A percentile compares a stretch with the other conserved stretches of the same genome.
These are phyloP conservation scores for Fusarium pseudoanthophilum DNA, from an alignment of 2,329 filamentous ascomycete species.

Conservation along the genomic window DNA sequence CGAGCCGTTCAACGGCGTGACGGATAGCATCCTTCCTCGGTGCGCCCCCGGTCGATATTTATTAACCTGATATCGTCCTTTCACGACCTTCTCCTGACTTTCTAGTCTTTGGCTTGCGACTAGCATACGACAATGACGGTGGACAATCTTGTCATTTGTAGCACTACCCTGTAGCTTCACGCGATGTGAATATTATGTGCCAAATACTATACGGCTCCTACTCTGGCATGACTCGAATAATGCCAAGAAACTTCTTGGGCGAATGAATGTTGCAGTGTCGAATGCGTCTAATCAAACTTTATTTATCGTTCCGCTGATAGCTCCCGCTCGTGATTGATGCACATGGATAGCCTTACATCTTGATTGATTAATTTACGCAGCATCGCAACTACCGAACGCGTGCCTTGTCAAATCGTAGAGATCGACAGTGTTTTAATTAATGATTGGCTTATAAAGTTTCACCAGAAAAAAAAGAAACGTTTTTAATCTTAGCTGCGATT, in stretches of 20 bases:
- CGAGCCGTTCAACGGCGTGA: background rate
- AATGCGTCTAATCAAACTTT: background rate
- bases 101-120: background rate
- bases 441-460: background rate
- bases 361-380: background rate
- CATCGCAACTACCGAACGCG: background rate
- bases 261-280: background rate
- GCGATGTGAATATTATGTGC: background rate
- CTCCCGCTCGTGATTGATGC: background rate
- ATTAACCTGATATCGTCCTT: background rate
- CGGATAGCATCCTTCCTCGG: background rate
- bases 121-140: background rate
- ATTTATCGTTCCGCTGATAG: background rate
- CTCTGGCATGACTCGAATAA: background rate
- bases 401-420: no score
- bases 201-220: background rate
- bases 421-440: background rate
- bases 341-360: no score
- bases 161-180: background rate
- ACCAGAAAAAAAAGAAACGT: background rate
- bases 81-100: background rate
- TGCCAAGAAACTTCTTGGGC: background rate
- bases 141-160: background rate
- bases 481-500: background rate
- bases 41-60: conserved; percentile 3